Evolutionary conservation across 2,329 filamentous ascomycete species (phyloP), one percentile per base, ranked within the genome.

Genomic region (Xylariaceae sp.): DNA sequence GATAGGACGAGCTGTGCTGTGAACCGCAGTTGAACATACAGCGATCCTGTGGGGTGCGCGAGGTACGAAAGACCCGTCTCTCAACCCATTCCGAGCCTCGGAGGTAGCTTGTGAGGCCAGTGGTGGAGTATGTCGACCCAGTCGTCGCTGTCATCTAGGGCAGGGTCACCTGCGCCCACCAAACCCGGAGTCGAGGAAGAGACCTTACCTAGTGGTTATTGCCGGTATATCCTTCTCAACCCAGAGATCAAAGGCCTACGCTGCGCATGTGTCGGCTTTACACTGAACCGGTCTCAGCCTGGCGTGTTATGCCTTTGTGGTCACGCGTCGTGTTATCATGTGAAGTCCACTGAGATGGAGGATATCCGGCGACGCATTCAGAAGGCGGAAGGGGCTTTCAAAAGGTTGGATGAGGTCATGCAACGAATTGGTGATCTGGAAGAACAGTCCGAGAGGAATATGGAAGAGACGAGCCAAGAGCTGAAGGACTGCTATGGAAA

Each of bases 321-420:
- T 4, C 83, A 86, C 67, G 77, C 83, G 56, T 80, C 82, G 39
- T 85, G 82, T 70, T 86, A 81, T 67, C 83, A 86, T 67, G 73
- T 80, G 59, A 75, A 76, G 63, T 76, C 76, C n/a, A 72, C 77
- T 34, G 77, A 84, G 62, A 66, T 83, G 23, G 79, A 80, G 42
- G 73, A 74, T 18, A 73, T 85, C 61, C 77, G 74, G 62, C 76
- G 76, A 56, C 80, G 77, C 53, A 74, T 80, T 53, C 72, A 74
- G 54, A 60, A 72, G 18, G 70, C 82, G 13, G 77, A 82, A 67
- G 71, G 77, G 73, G 74, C 17, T 66, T 77, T 11, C 73, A 74
- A 17, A 70, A 71, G 49, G 62, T 66, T 71, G 23, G 65, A 65
- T 3, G 61, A 55, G 47, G 67, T 80, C 15, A 67, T 81, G 51